Conservation (phyloP, 257 asterid species). For the Buddleja alternifolia region DNA sequence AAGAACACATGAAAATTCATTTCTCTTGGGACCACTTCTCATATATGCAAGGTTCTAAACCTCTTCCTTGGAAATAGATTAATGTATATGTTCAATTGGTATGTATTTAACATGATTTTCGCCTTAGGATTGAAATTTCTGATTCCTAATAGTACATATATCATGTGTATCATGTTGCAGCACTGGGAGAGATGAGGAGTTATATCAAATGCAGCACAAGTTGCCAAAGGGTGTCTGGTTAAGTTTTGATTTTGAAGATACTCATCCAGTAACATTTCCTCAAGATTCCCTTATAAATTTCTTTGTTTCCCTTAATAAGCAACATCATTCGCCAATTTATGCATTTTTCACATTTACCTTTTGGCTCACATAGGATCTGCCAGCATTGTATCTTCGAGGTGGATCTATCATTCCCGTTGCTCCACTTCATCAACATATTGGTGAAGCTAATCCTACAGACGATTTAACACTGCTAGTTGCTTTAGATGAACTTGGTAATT, state of each 20-base stretch:
- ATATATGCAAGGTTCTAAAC: slow-evolving; percentile 71
- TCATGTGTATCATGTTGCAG: slow-evolving; percentile 52
- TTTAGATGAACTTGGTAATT: slow-evolving; percentile 73
- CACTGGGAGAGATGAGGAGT: slow-evolving; percentile 56
- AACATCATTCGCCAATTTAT: slow-evolving; percentile 1
- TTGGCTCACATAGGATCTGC: slow-evolving; percentile 70
- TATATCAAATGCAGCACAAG: slow-evolving; percentile 56
- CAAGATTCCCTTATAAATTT: background rate
- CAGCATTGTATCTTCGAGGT: slow-evolving; percentile 79
- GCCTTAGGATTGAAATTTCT: background rate
- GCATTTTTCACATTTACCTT: slow-evolving; percentile 20
- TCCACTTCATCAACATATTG: slow-evolving; percentile 71
- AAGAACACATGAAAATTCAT: slow-evolving; percentile 79
- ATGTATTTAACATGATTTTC: slow-evolving; percentile 8
- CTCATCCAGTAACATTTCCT: slow-evolving; percentile 76
- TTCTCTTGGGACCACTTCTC: slow-evolving; percentile 91
- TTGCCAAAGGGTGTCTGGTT: slow-evolving; percentile 88
- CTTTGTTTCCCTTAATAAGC: background rate
- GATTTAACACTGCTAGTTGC: slow-evolving; percentile 81
- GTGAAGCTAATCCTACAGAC: slow-evolving; percentile 69
- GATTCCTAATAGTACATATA: slow-evolving; percentile 6
- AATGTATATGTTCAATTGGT: background rate
- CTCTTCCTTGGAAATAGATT: slow-evolving; percentile 24
- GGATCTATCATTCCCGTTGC: slow-evolving; percentile 86
- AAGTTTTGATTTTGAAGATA: slow-evolving; percentile 87